These are phyloP conservation scores for Neopestalotiopsis sp. DNA, from an alignment of 2,329 filamentous ascomycete genomes.

Conservation along the genomic window DNA sequence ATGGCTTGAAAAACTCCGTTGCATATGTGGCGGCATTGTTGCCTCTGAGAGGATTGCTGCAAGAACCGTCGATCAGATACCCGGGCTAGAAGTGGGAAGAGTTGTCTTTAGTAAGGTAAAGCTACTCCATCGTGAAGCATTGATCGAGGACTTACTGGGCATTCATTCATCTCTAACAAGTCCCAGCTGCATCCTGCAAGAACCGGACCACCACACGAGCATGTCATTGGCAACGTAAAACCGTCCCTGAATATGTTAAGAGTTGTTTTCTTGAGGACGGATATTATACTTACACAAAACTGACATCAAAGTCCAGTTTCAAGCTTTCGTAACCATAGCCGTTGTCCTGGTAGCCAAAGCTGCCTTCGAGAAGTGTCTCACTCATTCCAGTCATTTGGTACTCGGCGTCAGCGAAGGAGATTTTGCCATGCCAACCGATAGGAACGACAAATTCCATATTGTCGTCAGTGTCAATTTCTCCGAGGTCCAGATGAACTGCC, in stretches of 20 bases:
- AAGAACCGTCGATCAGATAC: neutral
- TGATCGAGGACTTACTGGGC: slow-evolving; percentile 1
- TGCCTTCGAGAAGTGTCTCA: slow-evolving; percentile 12
- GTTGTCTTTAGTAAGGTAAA: neutral
- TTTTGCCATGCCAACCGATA: slow-evolving; percentile 2
- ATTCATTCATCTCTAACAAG: neutral
- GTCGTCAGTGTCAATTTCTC: neutral
- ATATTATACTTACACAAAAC: slow-evolving; percentile 9
- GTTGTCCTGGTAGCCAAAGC: neutral
- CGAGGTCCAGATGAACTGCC: neutral
- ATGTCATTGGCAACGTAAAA: slow-evolving; percentile 3
- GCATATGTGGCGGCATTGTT: neutral
- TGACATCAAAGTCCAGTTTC: slow-evolving; percentile 9
- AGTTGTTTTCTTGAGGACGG: too few relatives aligned
- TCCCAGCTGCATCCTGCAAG: slow-evolving; percentile 10
- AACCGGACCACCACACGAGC: slow-evolving; percentile 8
- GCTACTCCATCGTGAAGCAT: neutral
- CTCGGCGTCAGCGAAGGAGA: neutral
- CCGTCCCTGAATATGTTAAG: neutral
- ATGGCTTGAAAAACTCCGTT: slow-evolving; percentile 7
- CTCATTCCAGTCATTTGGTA: neutral
- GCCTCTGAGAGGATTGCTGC: slow-evolving; percentile 1
- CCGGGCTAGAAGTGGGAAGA: neutral
- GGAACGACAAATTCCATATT: neutral
- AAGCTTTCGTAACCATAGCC: neutral